phyloP scores from a whole-genome alignment of 495 filamentous ascomycete genomes.

The Cercophora sp. region DNA sequence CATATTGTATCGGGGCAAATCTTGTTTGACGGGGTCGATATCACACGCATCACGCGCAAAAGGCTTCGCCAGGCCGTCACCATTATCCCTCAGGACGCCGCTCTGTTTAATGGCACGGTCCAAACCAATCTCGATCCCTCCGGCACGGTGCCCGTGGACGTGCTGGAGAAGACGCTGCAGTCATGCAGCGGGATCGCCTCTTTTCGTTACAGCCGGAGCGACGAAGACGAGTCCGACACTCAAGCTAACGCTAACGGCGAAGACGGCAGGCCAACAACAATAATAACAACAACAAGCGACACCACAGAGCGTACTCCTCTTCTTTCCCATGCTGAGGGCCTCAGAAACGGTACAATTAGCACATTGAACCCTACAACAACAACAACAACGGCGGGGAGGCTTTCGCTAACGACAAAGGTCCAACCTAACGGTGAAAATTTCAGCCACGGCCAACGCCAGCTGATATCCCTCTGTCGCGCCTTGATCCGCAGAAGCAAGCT shows the following conservation, averaged over 20 bases:
- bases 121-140: slow-evolving; percentile 49
- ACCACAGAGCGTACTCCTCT: slow-evolving; percentile 4
- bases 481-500: slow-evolving; percentile 52
- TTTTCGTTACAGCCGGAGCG: slow-evolving; percentile 34
- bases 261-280: not conserved
- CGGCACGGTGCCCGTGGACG: slow-evolving; percentile 36
- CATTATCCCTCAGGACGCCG: slow-evolving; percentile 56
- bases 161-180: slow-evolving; percentile 39
- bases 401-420: slow-evolving; percentile 41
- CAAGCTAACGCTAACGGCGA: not conserved
- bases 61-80: slow-evolving; percentile 50
- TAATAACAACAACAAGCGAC: not conserved
- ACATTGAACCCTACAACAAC: too few relatives aligned
- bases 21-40: slow-evolving; percentile 51
- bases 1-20: slow-evolving; percentile 47
- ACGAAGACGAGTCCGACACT: too few relatives aligned
- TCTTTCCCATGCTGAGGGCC: slow-evolving; percentile 9
- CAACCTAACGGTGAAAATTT: slow-evolving; percentile 52
- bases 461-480: slow-evolving; percentile 54
- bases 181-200: slow-evolving; percentile 43
- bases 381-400: slow-evolving; percentile 17
- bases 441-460: slow-evolving; percentile 54
- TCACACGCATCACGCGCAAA: slow-evolving; percentile 43
- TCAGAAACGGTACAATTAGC: slow-evolving; percentile 3
- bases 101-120: slow-evolving; percentile 50